A percentile compares a stretch with the other conserved stretches of the same genome.
Evolutionary conservation across 169 alveolate species (phyloP).

Genomic region (Cryptosporidium ubiquitum): DNA sequence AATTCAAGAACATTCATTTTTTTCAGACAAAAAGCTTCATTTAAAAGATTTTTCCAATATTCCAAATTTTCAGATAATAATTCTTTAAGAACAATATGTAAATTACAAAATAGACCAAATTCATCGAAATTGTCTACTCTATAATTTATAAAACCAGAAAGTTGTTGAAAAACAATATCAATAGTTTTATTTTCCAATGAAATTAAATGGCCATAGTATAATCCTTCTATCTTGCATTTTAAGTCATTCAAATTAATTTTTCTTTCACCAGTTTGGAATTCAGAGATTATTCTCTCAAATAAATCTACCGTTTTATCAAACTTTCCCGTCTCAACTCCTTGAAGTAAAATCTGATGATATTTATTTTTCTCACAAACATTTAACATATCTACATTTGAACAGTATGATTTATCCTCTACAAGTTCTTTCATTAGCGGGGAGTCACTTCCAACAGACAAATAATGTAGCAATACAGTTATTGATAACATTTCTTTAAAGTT

Average conservation of each 20-base stretch:
- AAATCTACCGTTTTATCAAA: background rate
- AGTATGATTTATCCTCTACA: slow-evolving; percentile 13
- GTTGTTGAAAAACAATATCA: slow-evolving; percentile 12
- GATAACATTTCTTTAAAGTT: slow-evolving; percentile 43
- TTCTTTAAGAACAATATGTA: slow-evolving; percentile 18
- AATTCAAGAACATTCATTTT: slow-evolving; percentile 45
- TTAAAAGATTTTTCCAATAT: slow-evolving; percentile 34
- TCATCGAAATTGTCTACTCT: background rate
- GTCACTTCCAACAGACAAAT: slow-evolving; percentile 43
- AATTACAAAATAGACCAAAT: background rate
- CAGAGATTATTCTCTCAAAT: slow-evolving; percentile 3
- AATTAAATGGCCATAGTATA: slow-evolving; percentile 23
- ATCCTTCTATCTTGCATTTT: slow-evolving; percentile 66
- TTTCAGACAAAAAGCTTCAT: slow-evolving; percentile 1
- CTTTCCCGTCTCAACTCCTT: slow-evolving; percentile 17
- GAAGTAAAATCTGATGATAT: slow-evolving; percentile 43
- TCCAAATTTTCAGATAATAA: slow-evolving; percentile 3
- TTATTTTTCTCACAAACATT: slow-evolving; percentile 5
- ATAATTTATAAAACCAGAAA: slow-evolving; percentile 22
- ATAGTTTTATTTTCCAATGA: slow-evolving; percentile 49
- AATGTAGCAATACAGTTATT: slow-evolving; percentile 31
- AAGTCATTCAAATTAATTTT: slow-evolving; percentile 23
- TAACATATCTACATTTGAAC: slow-evolving; percentile 56
- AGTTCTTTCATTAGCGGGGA: slow-evolving; percentile 50
- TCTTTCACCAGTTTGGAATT: slow-evolving; percentile 31